phyloP scores from a whole-genome alignment of 176 grass and related monocot species.

The Avena insularis region DNA sequence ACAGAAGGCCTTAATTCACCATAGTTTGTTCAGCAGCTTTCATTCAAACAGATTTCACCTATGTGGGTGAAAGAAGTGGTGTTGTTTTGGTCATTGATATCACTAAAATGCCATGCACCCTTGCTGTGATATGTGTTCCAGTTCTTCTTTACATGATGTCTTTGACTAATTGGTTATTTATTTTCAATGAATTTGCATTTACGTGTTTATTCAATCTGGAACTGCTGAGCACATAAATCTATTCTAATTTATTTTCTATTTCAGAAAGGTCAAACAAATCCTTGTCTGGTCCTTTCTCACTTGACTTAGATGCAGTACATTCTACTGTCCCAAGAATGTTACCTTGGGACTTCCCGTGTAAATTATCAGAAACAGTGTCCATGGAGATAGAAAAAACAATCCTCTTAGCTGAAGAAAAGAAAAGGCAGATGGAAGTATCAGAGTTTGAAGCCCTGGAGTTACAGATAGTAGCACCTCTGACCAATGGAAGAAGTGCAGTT shows the following conservation, averaged over 20 bases:
- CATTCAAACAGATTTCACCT: slow-evolving; percentile 29
- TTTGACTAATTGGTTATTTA: slow-evolving; percentile 18
- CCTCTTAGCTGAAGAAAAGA: slow-evolving; percentile 63
- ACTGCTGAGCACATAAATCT: not conserved
- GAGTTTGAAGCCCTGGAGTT: slow-evolving; percentile 45
- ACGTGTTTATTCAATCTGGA: slow-evolving; percentile 30
- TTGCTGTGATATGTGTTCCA: slow-evolving; percentile 13
- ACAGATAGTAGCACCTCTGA: slow-evolving; percentile 48
- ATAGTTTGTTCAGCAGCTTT: slow-evolving; percentile 14
- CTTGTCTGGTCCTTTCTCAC: slow-evolving; percentile 26
- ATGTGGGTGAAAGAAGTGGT: not conserved
- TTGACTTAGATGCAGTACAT: slow-evolving; percentile 54
- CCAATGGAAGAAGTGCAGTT: slow-evolving; percentile 44
- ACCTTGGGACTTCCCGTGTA: slow-evolving; percentile 76
- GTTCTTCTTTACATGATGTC: slow-evolving; percentile 18
- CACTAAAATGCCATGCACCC: not conserved
- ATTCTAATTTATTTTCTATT: slow-evolving; percentile 41
- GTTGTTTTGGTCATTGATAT: slow-evolving; percentile 6
- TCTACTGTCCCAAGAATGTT: slow-evolving; percentile 65
- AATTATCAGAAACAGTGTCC: slow-evolving; percentile 76
- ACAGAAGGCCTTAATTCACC: slow-evolving; percentile 5
- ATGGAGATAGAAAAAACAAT: slow-evolving; percentile 81
- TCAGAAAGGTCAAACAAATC: slow-evolving; percentile 49
- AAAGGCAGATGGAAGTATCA: slow-evolving; percentile 49
- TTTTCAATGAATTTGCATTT: not conserved